A percentile compares a stretch with the other conserved stretches of the same genome.
Evolutionary conservation across 441 rosid species (phyloP).

Genomic region (Adansonia madagascariensis): DNA sequence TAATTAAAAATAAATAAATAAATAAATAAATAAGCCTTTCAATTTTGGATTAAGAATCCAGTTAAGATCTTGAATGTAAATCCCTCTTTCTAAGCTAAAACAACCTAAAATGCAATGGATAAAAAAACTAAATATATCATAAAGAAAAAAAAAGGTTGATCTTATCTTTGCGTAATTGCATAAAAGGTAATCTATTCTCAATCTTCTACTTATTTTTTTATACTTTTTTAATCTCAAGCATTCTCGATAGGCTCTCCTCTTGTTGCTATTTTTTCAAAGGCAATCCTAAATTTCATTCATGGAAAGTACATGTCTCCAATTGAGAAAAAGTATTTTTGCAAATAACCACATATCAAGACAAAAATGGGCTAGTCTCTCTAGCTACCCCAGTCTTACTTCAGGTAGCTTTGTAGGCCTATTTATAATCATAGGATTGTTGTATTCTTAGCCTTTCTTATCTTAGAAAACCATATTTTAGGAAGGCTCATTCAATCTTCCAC

Average conservation of each 20-base stretch:
- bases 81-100: no score
- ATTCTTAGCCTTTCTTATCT: conserved; percentile 12
- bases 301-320: conserved; percentile 13
- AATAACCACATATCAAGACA: neutral
- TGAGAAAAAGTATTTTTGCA: conserved; percentile 24
- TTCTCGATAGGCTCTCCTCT: conserved; percentile 9
- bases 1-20: no score
- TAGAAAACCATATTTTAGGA: neutral
- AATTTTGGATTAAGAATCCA: no score
- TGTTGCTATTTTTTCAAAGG: conserved; percentile 23
- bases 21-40: no score
- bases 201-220: no score
- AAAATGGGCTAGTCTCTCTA: neutral
- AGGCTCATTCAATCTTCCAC: neutral
- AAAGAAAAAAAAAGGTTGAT: no score
- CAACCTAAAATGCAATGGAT: no score
- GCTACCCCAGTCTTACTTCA: conserved; percentile 12
- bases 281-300: conserved; percentile 25
- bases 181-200: neutral
- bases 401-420: conserved; percentile 28
- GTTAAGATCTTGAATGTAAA: no score
- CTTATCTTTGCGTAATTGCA: no score
- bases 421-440: conserved; percentile 1
- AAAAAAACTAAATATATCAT: no score
- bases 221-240: conserved; percentile 13